Base-by-base conservation (phyloP, 768 basidiomycete species). In the Hericium alpestre region DNA sequence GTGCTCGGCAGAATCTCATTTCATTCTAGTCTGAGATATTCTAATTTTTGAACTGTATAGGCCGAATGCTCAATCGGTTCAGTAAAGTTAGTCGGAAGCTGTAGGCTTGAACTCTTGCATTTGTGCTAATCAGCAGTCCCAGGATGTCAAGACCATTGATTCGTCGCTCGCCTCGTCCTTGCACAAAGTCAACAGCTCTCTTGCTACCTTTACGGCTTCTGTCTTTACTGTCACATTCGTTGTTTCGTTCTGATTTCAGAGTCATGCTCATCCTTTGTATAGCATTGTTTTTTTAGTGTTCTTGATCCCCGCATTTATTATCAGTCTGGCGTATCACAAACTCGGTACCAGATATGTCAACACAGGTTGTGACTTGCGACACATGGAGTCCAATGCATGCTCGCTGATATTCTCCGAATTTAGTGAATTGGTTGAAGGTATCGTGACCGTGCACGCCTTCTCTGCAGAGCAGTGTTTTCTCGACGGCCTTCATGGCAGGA, bases 61-160 rank as follows among this genome's bases (percentile, higher is more conserved):
- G 90, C 39, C 85, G 89, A 3, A 85, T 93, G 78, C 75, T 93
- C 62, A 93, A 93, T 69, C 81, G 91, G 4, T 93, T 93, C 65
- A 86, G 82, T 64, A 86, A 84, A 69, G 80, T 78, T 47, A 53
- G 64, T 47, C 27, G 23, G 51, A 7, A 32, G 15, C 16, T 32
- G n/a, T n/a, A 13, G 38, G 16, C 7, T 13, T 8, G 20, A 55
- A n/a, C 23, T n/a, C 23, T n/a, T 25, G 18, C 12, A 1, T 40
- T 15, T 13, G 23, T 20, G 32, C 63, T 53, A 53, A 60, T 8
- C 43, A n/a, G 55, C 23, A 16, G 46, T 41, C 23, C 27, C 51
- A 85, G 73, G 91, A 95, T 65, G 78, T 94, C 39, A 91, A 93
- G 69, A 92, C 88, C 0, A 87, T 95, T n/a, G 93, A 95, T 66